Base-by-base conservation (phyloP, 192 early-diverging fungal genomes). In the Lobosporangium transversale region DNA sequence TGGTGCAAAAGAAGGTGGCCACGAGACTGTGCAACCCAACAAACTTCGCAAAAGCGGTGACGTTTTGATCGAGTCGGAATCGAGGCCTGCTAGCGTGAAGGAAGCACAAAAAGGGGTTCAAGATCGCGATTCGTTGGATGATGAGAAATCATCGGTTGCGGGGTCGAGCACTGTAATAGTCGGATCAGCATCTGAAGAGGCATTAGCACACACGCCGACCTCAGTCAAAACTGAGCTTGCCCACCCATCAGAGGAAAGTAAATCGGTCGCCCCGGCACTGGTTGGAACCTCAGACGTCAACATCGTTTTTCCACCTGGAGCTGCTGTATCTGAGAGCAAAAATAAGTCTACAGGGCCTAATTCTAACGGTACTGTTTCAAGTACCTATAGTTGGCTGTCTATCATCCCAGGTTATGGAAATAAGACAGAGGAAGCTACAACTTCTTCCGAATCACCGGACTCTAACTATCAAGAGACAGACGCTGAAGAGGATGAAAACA, bases 321-420 rank as follows among this genome's bases (percentile, higher is more conserved):
- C 35, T n/a, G 27, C 52, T 14, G 24, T 17, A 1, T 15, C 52
- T 31, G 37, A 67, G 6, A 42, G 7, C 36, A 48, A 45, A 18
- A 23, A 17, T 0, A 26, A 36, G 1, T 40, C 44, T 1, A 30
- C 21, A 2, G 3, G 15, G 4, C 11, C 29, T 24, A 43, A 27
- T 10, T 11, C 32, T 1, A 20, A 9, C 3, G 45, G 52, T 11
- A 61, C 63, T 53, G 18, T 30, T 4, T 66, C 70, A 0, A 70
- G 58, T 29, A 33, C 50, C 6, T 67, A 67, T 43, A 76, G 64
- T 32, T 76, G 73, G 73, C 64, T 66, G 1, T 76, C 73, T 3
- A 76, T 76, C 12, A 76, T 76, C 15, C 70, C 70, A 4, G 73
- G 73, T 9, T 52, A 35, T 4, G 53, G 64, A 1, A 52, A 21